Base-by-base conservation (phyloP, 1,284 basidiomycete genomes). In the Puccinia hordei region DNA sequence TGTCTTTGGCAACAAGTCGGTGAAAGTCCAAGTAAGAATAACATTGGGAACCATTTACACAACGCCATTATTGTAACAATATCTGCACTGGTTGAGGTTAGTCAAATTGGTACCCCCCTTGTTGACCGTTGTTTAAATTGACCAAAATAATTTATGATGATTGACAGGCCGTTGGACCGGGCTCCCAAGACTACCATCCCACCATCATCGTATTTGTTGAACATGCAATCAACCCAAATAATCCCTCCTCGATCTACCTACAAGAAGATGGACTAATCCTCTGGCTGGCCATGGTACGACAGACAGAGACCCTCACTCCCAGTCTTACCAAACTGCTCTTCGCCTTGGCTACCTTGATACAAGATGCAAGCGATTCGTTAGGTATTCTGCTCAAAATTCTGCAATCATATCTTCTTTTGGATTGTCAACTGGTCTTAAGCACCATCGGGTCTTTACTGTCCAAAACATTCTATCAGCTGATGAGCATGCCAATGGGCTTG, bases 31-130 rank as follows among this genome's bases (percentile, higher is more conserved):
- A 76, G 74, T 76, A 76, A 66, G 35, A 65, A 61, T 38, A 76
- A 76, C 35, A 65, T 65, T 12, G 74, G 59, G 0, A 66, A 38
- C 19, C 74, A 76, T 76, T 49, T 76, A 15, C 74, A 76, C 41
- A 76, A 76, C 33, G 74, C 74, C 27, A 76, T 76, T 51, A 65
- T 76, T 6, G 74, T 76, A 2, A 76, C 74, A n/a, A 76, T 76
- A 30, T 51, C 61, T 65, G 49, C 74, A 27, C 61, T 76, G 27
- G 74, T 76, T 17, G 74, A 76, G 61, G 74, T 49, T 49, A 30
- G 74, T n/a, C 61, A 19, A 63, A 6, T 63, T 30, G n/a, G 35
- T 24, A 30, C 15, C 27, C 24, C n/a, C 46, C 10, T 51, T 59
- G 30, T 49, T n/a, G 17, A 8, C 35, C 24, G 33, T 59, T 19